phyloP scores from a whole-genome alignment of 129 eudicot species.

The Ambrosia trifida region DNA sequence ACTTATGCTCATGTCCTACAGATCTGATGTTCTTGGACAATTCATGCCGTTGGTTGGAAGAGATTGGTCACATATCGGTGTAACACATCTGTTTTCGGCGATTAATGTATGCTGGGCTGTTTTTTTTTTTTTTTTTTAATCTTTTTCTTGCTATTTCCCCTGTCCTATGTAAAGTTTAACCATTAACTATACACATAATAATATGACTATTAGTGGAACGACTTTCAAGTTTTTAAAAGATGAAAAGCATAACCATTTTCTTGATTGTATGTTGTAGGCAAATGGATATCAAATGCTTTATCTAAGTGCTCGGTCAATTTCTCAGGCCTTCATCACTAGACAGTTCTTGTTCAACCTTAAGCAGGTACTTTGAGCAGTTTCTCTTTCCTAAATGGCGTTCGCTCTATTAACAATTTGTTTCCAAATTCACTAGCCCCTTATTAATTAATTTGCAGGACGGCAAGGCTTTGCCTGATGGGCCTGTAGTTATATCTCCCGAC shows the following conservation, averaged over 20 bases:
- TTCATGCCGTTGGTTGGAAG: slow-evolving; percentile 98
- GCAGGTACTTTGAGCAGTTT: slow-evolving; percentile 51
- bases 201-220: slow-evolving; percentile 4
- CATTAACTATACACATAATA: background rate
- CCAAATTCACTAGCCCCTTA: slow-evolving; percentile 6
- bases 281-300: slow-evolving; percentile 94
- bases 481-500: slow-evolving; percentile 94
- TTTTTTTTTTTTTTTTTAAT: slow-evolving; percentile 9
- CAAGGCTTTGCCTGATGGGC: slow-evolving; percentile 93
- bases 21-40: slow-evolving; percentile 99
- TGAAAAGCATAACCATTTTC: background rate
- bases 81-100: slow-evolving; percentile 90
- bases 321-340: slow-evolving; percentile 82
- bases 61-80: slow-evolving; percentile 99
- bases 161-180: background rate
- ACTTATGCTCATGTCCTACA: slow-evolving; percentile 31
- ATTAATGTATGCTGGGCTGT: slow-evolving; percentile 60
- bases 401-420: background rate
- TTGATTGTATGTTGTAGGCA: slow-evolving; percentile 58
- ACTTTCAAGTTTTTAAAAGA: background rate
- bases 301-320: slow-evolving; percentile 92
- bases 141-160: background rate
- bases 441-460: slow-evolving; percentile 64
- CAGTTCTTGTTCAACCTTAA: slow-evolving; percentile 86
- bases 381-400: slow-evolving; percentile 9